Percentiles rank a stretch among this genome's conserved stretches.
These are phyloP conservation scores for Noccaea caerulescens DNA, from an alignment of 345 rosid species.

Conservation along the genomic window DNA sequence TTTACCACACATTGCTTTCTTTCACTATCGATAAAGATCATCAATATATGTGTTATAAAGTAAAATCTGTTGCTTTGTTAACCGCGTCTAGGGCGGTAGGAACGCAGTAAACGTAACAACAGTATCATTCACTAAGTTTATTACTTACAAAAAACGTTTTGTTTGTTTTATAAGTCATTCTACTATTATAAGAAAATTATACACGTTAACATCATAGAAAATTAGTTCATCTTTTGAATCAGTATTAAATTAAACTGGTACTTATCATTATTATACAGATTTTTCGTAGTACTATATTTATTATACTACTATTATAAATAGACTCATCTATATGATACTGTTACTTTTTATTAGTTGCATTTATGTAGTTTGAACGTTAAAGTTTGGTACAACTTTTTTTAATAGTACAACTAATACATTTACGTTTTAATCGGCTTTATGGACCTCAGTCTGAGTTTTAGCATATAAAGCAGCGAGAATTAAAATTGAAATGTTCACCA, in stretches of 20 bases:
- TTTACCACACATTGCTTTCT: constrained; percentile 39
- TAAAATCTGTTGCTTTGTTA: constrained; percentile 27
- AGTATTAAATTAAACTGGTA: not conserved
- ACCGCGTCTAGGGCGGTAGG: constrained; percentile 31
- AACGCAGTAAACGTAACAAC: constrained; percentile 18
- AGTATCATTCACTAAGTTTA: constrained; percentile 10
- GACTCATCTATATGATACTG: not conserved
- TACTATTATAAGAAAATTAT: not conserved
- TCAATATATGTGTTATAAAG: constrained; percentile 22
- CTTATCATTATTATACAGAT: not conserved
- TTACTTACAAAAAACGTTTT: no score
- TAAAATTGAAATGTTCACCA: constrained; percentile 27
- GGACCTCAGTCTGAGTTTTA: constrained; percentile 15
- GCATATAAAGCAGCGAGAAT: constrained; percentile 39
- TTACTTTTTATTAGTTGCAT: constrained; percentile 18
- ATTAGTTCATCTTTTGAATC: not conserved
- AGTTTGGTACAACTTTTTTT: constrained; percentile 38
- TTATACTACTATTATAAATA: constrained; percentile 25
- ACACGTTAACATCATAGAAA: not conserved
- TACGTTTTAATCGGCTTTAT: constrained; percentile 29
- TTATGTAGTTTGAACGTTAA: constrained; percentile 33
- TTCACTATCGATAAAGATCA: constrained; percentile 45
- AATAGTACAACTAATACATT: constrained; percentile 34
- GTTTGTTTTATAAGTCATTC: no score
- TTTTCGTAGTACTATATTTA: not conserved